These are phyloP conservation scores for Prosopis cineraria DNA, from an alignment of 306 rosid genomes.

Conservation along the genomic window DNA sequence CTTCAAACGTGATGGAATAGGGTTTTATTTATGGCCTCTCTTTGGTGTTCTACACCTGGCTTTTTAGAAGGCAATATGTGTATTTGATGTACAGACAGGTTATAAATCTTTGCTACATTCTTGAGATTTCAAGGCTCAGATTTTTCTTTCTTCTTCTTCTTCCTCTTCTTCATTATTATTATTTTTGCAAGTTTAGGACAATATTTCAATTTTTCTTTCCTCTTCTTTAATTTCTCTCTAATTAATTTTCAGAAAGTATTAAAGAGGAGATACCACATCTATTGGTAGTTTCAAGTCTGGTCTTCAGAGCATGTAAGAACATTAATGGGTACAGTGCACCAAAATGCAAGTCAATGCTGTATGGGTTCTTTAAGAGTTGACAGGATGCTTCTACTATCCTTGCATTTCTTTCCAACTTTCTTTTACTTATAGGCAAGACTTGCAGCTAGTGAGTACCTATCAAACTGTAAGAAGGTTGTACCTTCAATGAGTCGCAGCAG, in stretches of 20 bases:
- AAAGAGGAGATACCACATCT: not conserved
- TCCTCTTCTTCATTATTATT: too few species aligned
- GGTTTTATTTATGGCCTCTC: not conserved
- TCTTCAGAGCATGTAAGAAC: slow-evolving; percentile 6
- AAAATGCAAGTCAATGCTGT: not conserved
- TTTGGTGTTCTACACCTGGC: not conserved
- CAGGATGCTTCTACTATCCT: not conserved
- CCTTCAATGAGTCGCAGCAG: slow-evolving; percentile 69
- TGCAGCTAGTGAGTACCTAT: slow-evolving; percentile 12
- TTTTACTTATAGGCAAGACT: slow-evolving; percentile 20
- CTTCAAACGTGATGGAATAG: not conserved
- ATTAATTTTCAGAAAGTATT: not conserved
- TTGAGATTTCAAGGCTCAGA: not conserved
- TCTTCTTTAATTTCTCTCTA: not conserved
- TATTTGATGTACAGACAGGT: not conserved
- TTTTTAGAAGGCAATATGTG: not conserved
- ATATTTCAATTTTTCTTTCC: not conserved
- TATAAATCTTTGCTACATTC: not conserved
- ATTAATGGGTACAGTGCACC: slow-evolving; percentile 18
- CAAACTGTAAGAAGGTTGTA: slow-evolving; percentile 38
- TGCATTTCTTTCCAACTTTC: slow-evolving; percentile 25
- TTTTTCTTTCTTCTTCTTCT: not conserved
- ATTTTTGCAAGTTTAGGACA: not conserved
- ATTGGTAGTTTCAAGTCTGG: not conserved
- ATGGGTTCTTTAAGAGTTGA: not conserved